phyloP scores from a whole-genome alignment of 1,284 basidiomycete species.

The Cryptococcus sp. region DNA sequence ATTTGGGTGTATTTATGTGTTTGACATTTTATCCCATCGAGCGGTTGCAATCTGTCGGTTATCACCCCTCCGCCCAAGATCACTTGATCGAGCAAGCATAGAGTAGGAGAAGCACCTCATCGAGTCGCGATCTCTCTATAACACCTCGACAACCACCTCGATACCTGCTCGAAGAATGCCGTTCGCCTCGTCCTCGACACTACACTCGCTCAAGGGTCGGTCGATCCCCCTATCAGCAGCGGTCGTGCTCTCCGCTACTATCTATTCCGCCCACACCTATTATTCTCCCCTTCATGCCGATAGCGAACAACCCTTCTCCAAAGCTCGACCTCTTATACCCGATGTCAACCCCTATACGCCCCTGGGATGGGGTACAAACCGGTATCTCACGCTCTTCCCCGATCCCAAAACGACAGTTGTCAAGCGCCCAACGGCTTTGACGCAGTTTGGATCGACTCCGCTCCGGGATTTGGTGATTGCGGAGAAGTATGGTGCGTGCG shows the following conservation, averaged over 20 bases:
- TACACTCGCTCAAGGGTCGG: slow-evolving; percentile 16
- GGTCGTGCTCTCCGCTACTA: slow-evolving; percentile 20
- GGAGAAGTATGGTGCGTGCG: slow-evolving; percentile 67
- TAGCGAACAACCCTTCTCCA: slow-evolving; percentile 2
- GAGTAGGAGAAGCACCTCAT: too few species aligned
- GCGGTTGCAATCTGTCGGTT: not conserved
- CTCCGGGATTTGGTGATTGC: slow-evolving; percentile 71
- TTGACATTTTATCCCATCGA: slow-evolving; percentile 2
- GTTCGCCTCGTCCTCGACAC: slow-evolving; percentile 22
- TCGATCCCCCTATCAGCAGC: slow-evolving; percentile 27
- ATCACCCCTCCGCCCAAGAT: not conserved
- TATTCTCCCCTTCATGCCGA: slow-evolving; percentile 21
- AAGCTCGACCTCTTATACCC: slow-evolving; percentile 4
- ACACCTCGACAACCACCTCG: too few species aligned
- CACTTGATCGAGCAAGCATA: too few species aligned
- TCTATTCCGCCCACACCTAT: slow-evolving; percentile 23
- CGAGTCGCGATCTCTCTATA: too few species aligned
- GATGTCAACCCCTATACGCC: slow-evolving; percentile 26
- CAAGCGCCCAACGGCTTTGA: slow-evolving; percentile 31
- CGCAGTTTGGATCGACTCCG: slow-evolving; percentile 48
- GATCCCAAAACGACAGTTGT: slow-evolving; percentile 21
- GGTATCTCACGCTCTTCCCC: slow-evolving; percentile 30
- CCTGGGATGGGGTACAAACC: slow-evolving; percentile 41
- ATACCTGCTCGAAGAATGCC: slow-evolving; percentile 10
- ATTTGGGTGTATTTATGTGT: slow-evolving; percentile 1